Conservation (phyloP, 306 rosid species). For the Trifolium subterraneum region DNA sequence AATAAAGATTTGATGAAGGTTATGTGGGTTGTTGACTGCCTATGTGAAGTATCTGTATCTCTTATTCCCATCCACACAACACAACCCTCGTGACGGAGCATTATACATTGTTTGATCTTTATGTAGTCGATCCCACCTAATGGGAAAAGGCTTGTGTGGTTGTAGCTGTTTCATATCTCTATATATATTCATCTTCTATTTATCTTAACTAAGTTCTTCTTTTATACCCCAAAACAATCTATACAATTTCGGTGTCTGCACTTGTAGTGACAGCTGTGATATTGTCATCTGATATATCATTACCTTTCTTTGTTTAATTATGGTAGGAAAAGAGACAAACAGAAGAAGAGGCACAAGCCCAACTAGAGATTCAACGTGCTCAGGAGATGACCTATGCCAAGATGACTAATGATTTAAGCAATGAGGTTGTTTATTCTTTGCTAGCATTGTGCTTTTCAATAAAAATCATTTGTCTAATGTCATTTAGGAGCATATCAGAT, state of each 20-base stretch:
- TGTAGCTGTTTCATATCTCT: not conserved
- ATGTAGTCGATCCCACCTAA: not conserved
- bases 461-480: slow-evolving; percentile 33
- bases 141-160: slow-evolving; percentile 12
- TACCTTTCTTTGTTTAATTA: slow-evolving; percentile 26
- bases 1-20: not conserved
- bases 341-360: slow-evolving; percentile 73
- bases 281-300: not conserved
- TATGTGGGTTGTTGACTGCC: slow-evolving; percentile 5
- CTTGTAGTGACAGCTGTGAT: not conserved
- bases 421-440: slow-evolving; percentile 60
- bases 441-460: slow-evolving; percentile 31
- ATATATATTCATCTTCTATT: slow-evolving; percentile 4
- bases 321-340: slow-evolving; percentile 69
- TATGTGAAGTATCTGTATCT: no score
- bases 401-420: slow-evolving; percentile 72
- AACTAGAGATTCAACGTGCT: slow-evolving; percentile 64
- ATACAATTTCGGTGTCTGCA: slow-evolving; percentile 13
- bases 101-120: slow-evolving; percentile 8
- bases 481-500: slow-evolving; percentile 25
- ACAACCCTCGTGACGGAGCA: not conserved
- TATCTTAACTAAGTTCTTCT: slow-evolving; percentile 1
- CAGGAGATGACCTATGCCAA: slow-evolving; percentile 74
- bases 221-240: not conserved
- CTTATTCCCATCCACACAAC: no score